Evolutionary conservation across 768 basidiomycete genomes (phyloP).

Genomic region (Rossbeevera mucosa): DNA sequence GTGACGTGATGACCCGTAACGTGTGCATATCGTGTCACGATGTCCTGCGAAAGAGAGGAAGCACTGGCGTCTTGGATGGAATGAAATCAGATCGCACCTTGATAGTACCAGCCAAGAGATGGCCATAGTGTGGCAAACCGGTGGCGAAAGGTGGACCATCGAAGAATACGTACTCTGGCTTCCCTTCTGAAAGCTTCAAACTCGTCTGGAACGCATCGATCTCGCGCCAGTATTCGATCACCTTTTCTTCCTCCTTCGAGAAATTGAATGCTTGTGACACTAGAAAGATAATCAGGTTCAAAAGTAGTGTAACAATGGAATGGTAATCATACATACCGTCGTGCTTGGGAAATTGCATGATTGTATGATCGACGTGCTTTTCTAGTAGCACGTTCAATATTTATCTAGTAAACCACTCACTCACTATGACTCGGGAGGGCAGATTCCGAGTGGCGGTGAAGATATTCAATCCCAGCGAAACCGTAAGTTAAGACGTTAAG

Average conservation of each 20-base stretch:
- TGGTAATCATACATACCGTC: slow-evolving; percentile 50
- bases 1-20: slow-evolving; percentile 89
- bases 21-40: slow-evolving; percentile 94
- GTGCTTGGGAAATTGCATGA: slow-evolving; percentile 66
- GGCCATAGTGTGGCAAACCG: slow-evolving; percentile 94
- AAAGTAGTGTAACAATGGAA: background rate
- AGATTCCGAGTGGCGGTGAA: background rate
- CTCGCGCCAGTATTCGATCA: slow-evolving; percentile 87
- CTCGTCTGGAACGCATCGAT: slow-evolving; percentile 98
- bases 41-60: slow-evolving; percentile 58
- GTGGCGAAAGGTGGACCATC: slow-evolving; percentile 98
- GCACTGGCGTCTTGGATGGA: background rate
- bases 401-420: background rate
- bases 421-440: background rate
- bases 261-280: slow-evolving; percentile 79
- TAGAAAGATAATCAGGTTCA: slow-evolving; percentile 28
- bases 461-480: background rate
- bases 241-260: slow-evolving; percentile 84
- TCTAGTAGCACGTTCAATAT: background rate
- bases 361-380: background rate
- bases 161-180: slow-evolving; percentile 90
- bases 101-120: slow-evolving; percentile 88
- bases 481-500: no score
- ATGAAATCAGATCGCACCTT: slow-evolving; percentile 52
- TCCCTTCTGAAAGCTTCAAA: slow-evolving; percentile 85